Evolutionary conservation across 2,329 filamentous ascomycete species (phyloP), one percentile per base, ranked within the genome.

Genomic region (Trichoderma sp.): DNA sequence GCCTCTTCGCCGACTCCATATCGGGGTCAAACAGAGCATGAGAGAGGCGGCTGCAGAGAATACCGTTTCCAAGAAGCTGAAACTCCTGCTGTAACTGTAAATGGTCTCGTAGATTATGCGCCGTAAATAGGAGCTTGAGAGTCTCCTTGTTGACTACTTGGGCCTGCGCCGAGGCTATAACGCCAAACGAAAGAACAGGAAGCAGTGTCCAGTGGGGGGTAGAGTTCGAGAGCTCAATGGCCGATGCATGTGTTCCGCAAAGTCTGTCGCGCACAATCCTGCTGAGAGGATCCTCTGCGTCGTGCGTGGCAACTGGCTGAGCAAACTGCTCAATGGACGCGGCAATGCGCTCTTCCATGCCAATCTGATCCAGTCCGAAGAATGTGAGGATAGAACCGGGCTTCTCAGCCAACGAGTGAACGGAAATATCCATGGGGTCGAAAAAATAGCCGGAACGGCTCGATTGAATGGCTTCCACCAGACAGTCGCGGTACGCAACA

Each of bases 1-100:
- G 87, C 52, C 91, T 85, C 75, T 97, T 92, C 3, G 93, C 91
- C 29, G 90, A 91, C 72, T 92, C 89, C 58, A 95, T 84, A 27
- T 96, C 89, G 0, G 93, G 88, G 69, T 94, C 91, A 73, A 98
- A 98, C 0, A 99, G 83, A 1, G 93, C 91, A 64, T 93, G 89
- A 0, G 92, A 90, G 1, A 99, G 84, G 1, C 90, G 88, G 60
- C 90, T 90, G 63, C 90, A 89, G 76, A 97, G 97, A 17, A 92
- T 84, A 6, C 93, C 93, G 73, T 95, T 93, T 2, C 93, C 91
- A 7, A 98, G 83, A 1, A 98, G 84, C 63, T 96, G 92, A 71
- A 95, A 97, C 52, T 90, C 86, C 68, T 87, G 88, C 73, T 97
- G 93, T 1, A 97, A 75, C 5, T 84, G 83, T 0, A 98, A 80